A percentile compares a stretch with the other conserved stretches of the same genome.
These are phyloP conservation scores for Vitis hybrid DNA, from an alignment of 177 flowering plant species.

Conservation along the genomic window DNA sequence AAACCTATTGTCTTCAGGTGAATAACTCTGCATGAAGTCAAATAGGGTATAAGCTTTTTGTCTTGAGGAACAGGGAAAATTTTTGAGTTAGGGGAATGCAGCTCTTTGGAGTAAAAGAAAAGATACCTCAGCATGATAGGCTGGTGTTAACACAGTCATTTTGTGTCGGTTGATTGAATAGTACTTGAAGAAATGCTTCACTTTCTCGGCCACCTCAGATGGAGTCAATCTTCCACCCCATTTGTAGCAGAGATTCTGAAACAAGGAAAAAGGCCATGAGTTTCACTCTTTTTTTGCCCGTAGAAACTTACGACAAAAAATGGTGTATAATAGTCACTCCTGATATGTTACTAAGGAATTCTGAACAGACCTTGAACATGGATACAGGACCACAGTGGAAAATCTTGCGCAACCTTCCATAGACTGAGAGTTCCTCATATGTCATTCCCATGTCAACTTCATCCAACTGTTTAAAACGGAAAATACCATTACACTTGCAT, in stretches of 20 bases:
- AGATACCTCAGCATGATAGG: slow-evolving; percentile 94
- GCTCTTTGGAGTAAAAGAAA: neutral
- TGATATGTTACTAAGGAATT: neutral
- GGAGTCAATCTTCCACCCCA: slow-evolving; percentile 79
- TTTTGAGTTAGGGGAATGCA: neutral
- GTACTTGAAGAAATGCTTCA: slow-evolving; percentile 92
- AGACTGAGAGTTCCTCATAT: slow-evolving; percentile 89
- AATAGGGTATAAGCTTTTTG: neutral
- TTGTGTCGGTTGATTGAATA: slow-evolving; percentile 97
- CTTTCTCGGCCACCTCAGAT: slow-evolving; percentile 83
- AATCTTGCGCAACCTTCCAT: slow-evolving; percentile 87
- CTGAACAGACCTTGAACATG: slow-evolving; percentile 82
- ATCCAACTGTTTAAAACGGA: slow-evolving; percentile 60
- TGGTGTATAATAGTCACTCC: too few relatives aligned
- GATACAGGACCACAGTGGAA: slow-evolving; percentile 94
- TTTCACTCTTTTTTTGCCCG: too few relatives aligned
- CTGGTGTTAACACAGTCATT: slow-evolving; percentile 94
- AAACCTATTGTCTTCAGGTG: slow-evolving; percentile 67
- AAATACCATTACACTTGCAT: slow-evolving; percentile 3
- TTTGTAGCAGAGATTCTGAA: slow-evolving; percentile 80
- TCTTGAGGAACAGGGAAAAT: neutral
- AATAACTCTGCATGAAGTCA: slow-evolving; percentile 55
- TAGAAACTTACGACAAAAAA: too few relatives aligned
- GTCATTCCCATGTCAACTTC: slow-evolving; percentile 99
- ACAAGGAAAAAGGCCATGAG: slow-evolving; percentile 4